Evolutionary conservation across 495 filamentous ascomycete genomes (phyloP).

Genomic region (Cryomyces antarcticus): DNA sequence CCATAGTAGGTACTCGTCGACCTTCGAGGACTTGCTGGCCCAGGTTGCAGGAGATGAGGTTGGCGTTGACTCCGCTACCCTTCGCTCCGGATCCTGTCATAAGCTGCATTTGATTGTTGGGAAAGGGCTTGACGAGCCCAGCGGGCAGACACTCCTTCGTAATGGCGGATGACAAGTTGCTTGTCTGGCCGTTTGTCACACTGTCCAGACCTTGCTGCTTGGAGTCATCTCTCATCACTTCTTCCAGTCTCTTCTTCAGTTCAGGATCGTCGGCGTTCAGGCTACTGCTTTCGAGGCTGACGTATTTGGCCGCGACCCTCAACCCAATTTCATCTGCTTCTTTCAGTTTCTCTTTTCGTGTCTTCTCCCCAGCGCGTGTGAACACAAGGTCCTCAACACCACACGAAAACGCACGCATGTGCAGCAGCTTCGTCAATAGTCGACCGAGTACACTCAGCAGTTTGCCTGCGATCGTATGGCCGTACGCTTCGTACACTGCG

Average conservation of each 20-base stretch:
- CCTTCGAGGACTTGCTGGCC: conserved; percentile 96
- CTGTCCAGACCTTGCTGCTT: conserved; percentile 79
- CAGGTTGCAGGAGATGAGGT: conserved; percentile 90
- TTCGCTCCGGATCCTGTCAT: conserved; percentile 98
- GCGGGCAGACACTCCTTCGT: conserved; percentile 58
- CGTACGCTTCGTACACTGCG: conserved; percentile 82
- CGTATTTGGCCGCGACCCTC: conserved; percentile 73
- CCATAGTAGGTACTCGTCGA: conserved; percentile 87
- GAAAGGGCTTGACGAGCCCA: conserved; percentile 79
- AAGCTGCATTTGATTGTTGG: conserved; percentile 93
- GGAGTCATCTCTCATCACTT: conserved; percentile 71
- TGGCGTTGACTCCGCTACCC: conserved; percentile 81
- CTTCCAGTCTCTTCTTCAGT: conserved; percentile 58
- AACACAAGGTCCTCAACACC: conserved; percentile 91
- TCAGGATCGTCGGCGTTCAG: conserved; percentile 41
- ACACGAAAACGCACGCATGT: conserved; percentile 89
- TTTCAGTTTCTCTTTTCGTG: conserved; percentile 46
- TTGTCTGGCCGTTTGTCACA: conserved; percentile 54
- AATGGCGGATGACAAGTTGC: conserved; percentile 55
- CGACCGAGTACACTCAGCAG: conserved; percentile 76
- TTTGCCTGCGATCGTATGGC: conserved; percentile 64
- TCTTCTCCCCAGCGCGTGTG: conserved; percentile 58
- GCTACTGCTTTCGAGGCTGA: conserved; percentile 52
- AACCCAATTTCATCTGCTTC: conserved; percentile 55
- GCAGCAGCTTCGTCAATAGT: conserved; percentile 70